Percentiles rank a stretch among this genome's conserved stretches.
Conservation (phyloP, 2,329 filamentous ascomycete genomes). For the Aspergillus alliaceus region DNA sequence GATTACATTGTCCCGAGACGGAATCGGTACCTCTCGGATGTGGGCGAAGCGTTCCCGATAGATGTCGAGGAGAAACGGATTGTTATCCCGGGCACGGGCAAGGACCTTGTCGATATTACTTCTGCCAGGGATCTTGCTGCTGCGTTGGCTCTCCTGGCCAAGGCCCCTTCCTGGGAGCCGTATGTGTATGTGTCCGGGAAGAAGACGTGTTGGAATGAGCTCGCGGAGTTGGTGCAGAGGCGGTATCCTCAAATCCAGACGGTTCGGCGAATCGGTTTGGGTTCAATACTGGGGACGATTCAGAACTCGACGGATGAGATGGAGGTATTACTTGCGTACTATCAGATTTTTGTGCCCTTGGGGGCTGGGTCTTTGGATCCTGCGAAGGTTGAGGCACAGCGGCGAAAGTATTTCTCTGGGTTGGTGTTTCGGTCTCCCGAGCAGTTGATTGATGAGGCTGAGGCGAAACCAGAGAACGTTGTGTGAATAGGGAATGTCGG, state of each 20-base stretch:
- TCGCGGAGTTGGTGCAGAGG: not conserved
- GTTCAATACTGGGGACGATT: not conserved
- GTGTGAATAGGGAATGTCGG: too few species aligned
- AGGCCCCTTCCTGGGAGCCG: not conserved
- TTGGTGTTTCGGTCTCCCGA: not conserved
- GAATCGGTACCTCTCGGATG: not conserved
- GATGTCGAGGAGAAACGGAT: not conserved
- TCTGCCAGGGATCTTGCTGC: conserved; percentile 1
- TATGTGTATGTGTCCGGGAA: not conserved
- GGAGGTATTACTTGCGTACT: not conserved
- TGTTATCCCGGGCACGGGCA: not conserved
- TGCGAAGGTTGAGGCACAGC: not conserved
- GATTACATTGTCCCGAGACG: conserved; percentile 1
- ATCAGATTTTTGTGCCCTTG: not conserved
- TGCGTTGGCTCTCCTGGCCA: not conserved
- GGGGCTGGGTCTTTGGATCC: not conserved
- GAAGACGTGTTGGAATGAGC: not conserved
- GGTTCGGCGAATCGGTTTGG: not conserved
- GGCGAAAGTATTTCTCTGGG: not conserved
- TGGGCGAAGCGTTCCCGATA: conserved; percentile 2
- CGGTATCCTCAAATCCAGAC: not conserved
- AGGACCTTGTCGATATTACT: not conserved
- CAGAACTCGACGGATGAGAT: not conserved
- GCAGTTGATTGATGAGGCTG: not conserved
- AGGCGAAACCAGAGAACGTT: not conserved